Evolutionary conservation across 1,284 basidiomycete species (phyloP), one percentile per base, ranked within the genome.

Genomic region (Ceratobasidium papillatum): DNA sequence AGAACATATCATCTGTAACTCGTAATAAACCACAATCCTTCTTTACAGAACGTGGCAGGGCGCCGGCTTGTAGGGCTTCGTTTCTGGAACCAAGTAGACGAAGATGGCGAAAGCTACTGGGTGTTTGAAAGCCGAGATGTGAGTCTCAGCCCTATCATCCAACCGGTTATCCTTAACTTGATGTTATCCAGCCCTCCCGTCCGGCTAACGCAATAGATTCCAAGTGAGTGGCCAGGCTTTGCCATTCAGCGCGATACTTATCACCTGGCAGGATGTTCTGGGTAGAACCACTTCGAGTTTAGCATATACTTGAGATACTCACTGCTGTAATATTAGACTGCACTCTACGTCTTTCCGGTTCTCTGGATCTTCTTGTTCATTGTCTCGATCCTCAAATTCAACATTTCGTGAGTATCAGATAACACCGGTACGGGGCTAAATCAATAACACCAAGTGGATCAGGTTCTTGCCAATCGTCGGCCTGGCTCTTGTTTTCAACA

Each of bases 21-120:
- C 30, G 25, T 9, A 17, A n/a, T 43, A 19, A 22, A 59, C 30
- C 30, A 14, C 34, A 34, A 22, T 43, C 43, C 30, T 58, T 9
- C 19, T 32, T 41, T 7, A 75, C 78, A 96, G 91, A 98, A 98
- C 80, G 94, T 98, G 27, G 90, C 95, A 0, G 96, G 96, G 1
- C 86, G 96, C 76, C 94, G 92, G 11, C 85, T 98, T 12, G 96
- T 98, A 11, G 96, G 96, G 12, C 84, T 98, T 77, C 87, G 96
- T 74, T 98, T 96, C 81, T 98, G 96, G 96, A 98, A 98, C 81
- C 95, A 98, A 82, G 95, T 98, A 14, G 95, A 98, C 79, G 95
- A 97, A 73, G 95, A 98, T 78, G 96, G 96, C 1, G 94, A 96
- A 81, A 95, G 92, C 80, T 94, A 91, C 78, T 98, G 95, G 95